Conservation (phyloP, 192 early-diverging fungal species). For the Obelidium mucronatum region DNA sequence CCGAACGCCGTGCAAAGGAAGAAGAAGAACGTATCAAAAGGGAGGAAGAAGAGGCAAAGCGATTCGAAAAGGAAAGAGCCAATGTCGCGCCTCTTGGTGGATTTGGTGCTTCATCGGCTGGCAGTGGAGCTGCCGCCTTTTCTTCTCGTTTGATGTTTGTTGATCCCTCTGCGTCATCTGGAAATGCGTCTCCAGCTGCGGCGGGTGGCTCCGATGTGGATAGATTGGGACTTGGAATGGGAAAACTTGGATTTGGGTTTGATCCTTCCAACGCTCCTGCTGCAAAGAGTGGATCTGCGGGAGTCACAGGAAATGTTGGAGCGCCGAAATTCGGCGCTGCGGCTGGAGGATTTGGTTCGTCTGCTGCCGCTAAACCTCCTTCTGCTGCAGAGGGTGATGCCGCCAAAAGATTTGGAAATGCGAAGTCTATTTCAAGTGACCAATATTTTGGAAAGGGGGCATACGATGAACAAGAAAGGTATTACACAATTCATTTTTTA, state of each 20-base stretch:
- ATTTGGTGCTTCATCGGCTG: neutral
- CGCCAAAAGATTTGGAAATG: conserved; percentile 79
- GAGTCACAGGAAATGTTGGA: neutral
- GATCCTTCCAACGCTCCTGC: conserved; percentile 14
- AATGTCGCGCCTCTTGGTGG: conserved; percentile 33
- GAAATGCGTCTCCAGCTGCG: neutral
- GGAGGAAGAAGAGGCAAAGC: conserved; percentile 52
- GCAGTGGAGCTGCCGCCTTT: conserved; percentile 7
- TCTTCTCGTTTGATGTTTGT: conserved; percentile 60
- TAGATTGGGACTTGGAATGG: conserved; percentile 14
- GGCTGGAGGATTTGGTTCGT: conserved; percentile 60
- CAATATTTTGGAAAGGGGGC: conserved; percentile 87
- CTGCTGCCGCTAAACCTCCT: conserved; percentile 6
- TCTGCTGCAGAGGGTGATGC: conserved; percentile 61
- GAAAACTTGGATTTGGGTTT: conserved; percentile 47
- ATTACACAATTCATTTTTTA: conserved; percentile 1
- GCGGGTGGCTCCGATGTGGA: conserved; percentile 25
- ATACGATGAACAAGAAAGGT: conserved; percentile 66
- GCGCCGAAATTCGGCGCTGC: neutral
- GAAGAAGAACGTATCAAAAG: conserved; percentile 70
- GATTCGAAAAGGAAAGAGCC: conserved; percentile 44
- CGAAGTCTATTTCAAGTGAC: conserved; percentile 90
- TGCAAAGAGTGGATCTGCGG: neutral
- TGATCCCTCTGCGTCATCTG: conserved; percentile 26
- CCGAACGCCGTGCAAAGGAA: conserved; percentile 86